These are phyloP conservation scores for Periconia macrospinosa DNA, from an alignment of 2,329 filamentous ascomycete species.

Conservation along the genomic window DNA sequence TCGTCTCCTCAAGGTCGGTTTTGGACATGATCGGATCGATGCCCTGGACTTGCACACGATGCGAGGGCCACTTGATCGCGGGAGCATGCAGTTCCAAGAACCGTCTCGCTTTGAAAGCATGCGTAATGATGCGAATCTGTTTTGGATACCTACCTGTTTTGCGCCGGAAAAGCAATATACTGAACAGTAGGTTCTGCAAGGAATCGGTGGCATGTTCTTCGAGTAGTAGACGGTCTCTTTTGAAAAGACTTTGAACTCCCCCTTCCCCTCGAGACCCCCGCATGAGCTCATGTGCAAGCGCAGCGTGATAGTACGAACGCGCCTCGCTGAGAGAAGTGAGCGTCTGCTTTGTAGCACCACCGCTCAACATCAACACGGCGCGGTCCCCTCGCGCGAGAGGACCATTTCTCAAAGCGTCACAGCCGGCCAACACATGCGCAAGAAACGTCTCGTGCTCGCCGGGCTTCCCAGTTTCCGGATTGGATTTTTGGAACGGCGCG, in stretches of 20 bases:
- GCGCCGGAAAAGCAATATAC: conserved; percentile 60
- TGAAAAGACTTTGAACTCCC: conserved; percentile 33
- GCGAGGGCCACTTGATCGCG: conserved; percentile 47
- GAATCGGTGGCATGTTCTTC: conserved; percentile 81
- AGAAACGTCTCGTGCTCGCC: conserved; percentile 80
- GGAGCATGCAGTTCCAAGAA: conserved; percentile 46
- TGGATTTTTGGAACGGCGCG: conserved; percentile 67
- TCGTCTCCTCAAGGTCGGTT: conserved; percentile 38
- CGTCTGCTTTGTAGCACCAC: conserved; percentile 53
- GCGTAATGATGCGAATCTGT: conserved; percentile 48
- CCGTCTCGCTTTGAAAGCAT: conserved; percentile 51
- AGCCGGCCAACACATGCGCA: conserved; percentile 69
- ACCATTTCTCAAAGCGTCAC: conserved; percentile 54
- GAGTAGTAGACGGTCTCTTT: conserved; percentile 51
- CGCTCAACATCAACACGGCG: conserved; percentile 69
- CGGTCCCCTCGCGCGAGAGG: conserved; percentile 46
- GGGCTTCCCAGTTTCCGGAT: conserved; percentile 43
- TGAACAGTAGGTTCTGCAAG: conserved; percentile 82
- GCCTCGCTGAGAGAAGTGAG: conserved; percentile 38
- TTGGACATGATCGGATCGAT: conserved; percentile 49
- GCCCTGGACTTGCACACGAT: conserved; percentile 46
- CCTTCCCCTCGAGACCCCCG: conserved; percentile 28
- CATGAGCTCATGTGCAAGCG: conserved; percentile 25
- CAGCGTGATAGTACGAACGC: conserved; percentile 40
- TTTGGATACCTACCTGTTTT: conserved; percentile 45